Percentiles rank a stretch among this genome's conserved stretches.
These are phyloP conservation scores for Besnoitia besnoiti DNA, from an alignment of 169 alveolate species.

Conservation along the genomic window DNA sequence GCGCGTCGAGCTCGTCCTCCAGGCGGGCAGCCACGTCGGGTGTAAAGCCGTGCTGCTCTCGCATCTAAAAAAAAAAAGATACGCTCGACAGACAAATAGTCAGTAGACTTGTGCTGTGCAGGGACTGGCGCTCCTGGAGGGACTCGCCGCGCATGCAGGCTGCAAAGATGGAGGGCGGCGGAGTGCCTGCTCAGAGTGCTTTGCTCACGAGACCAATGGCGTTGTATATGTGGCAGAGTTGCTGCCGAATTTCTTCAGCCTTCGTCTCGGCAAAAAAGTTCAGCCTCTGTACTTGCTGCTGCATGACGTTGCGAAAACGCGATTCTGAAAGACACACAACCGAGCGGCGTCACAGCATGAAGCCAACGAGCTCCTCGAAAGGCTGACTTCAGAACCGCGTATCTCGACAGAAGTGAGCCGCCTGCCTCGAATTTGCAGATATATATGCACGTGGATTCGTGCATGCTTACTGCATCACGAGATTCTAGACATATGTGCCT, in stretches of 20 bases:
- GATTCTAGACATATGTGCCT: too few relatives aligned
- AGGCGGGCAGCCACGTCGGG: slow-evolving; percentile 11
- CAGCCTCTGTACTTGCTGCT: slow-evolving; percentile 62
- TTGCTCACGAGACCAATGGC: slow-evolving; percentile 52
- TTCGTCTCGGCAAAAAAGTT: slow-evolving; percentile 53
- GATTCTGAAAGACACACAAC: slow-evolving; percentile 33
- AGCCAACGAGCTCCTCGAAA: background rate
- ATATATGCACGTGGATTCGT: too few relatives aligned
- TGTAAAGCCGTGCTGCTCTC: background rate
- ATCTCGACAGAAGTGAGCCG: background rate
- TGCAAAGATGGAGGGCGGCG: too few relatives aligned
- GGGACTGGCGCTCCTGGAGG: too few relatives aligned
- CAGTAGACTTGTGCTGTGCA: too few relatives aligned
- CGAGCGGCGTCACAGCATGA: too few relatives aligned
- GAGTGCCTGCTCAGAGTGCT: too few relatives aligned
- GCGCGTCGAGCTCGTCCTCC: slow-evolving; percentile 28
- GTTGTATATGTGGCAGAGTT: slow-evolving; percentile 43
- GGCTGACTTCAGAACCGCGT: too few relatives aligned
- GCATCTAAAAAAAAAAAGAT: background rate
- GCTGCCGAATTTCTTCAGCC: slow-evolving; percentile 48
- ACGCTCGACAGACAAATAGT: too few relatives aligned
- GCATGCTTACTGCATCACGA: too few relatives aligned
- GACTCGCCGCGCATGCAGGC: too few relatives aligned
- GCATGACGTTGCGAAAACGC: slow-evolving; percentile 63
- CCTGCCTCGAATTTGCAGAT: background rate